Evolutionary conservation across 2,329 filamentous ascomycete species (phyloP), one percentile per base, ranked within the genome.

Genomic region (Diplocarpon mali): DNA sequence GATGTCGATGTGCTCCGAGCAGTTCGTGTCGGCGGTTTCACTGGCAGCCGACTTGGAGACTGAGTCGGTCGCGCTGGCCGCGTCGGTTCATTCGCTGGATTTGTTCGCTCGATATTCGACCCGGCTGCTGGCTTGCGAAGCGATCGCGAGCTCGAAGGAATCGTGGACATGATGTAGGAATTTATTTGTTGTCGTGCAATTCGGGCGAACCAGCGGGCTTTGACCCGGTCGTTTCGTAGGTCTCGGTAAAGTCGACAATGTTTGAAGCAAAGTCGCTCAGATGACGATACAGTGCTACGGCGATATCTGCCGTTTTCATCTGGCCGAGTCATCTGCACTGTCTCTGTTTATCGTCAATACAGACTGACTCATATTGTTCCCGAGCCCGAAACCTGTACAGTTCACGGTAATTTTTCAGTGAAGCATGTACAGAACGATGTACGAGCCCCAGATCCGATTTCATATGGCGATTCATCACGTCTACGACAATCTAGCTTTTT

Each of bases 11-110:
- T 46, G 14, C 49, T 54, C 42, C 58, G 48, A 12, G 56, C 50
- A 2, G 35, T 40, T 30, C 46, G 46, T 15, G 46, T 45, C 13
- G 32, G 35, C 20, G 53, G 54, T 43, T 54, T 58, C 35, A 58
- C 50, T 10, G 60, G 60, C 24, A 62, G 52, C 45, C 59, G 54
- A 51, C 58, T 61, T 31, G 60, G 59, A 37, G 59, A 61, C 43
- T 55, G 53, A 46, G 43, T 52, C 6, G 17, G 46, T 20, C 48
- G 52, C 30, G 30, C 30, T 32, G 30, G 30, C 5, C 10, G 11
- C 30, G 27, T 50, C 46, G 37, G 44, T 31, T 31, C 45, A 41
- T 7, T 27, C 11, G 35, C 12, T 14, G 30, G 16, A 16, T 42
- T 13, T 38, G 42, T 36, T 27, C 30, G 27, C 11, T 35, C 42